Conservation (phyloP, 202 grass and related monocot species). For the Carex sylvatica region DNA sequence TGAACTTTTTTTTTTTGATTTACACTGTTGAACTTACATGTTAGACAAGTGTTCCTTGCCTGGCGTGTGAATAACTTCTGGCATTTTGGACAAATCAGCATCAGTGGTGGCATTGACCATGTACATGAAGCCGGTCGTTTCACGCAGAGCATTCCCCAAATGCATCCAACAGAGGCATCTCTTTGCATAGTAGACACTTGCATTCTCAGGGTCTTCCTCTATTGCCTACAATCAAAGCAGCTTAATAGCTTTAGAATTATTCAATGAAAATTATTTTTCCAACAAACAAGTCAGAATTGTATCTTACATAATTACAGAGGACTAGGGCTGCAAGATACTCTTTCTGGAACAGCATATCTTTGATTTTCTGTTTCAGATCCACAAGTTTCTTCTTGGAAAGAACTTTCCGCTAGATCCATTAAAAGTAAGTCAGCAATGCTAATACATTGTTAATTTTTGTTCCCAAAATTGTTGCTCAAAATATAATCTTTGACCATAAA, state of each 20-base stretch:
- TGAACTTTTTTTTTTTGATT: no score
- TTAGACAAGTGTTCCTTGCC: background rate
- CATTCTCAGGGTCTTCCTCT: conserved; percentile 22
- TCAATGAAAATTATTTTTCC: conserved; percentile 1
- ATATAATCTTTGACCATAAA: no score
- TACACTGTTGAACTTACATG: background rate
- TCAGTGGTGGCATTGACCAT: conserved; percentile 26
- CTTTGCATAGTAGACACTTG: conserved; percentile 37
- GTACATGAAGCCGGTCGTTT: background rate
- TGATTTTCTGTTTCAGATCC: conserved; percentile 32
- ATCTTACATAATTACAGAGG: conserved; percentile 36
- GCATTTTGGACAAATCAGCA: conserved; percentile 21
- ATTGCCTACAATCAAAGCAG: conserved; percentile 24
- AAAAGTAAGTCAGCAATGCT: background rate
- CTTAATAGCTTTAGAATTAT: background rate
- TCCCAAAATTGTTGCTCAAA: background rate
- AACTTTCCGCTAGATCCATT: conserved; percentile 22
- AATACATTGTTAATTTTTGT: background rate
- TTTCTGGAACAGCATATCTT: conserved; percentile 24
- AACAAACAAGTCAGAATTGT: background rate
- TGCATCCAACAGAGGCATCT: conserved; percentile 45
- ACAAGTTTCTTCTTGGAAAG: conserved; percentile 20
- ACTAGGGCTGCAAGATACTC: conserved; percentile 41
- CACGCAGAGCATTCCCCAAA: conserved; percentile 6
- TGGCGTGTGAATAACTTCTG: background rate